A percentile compares a stretch with the other conserved stretches of the same genome.
phyloP scores from a whole-genome alignment of 768 basidiomycete species.

The Phaeolepiota aurea region DNA sequence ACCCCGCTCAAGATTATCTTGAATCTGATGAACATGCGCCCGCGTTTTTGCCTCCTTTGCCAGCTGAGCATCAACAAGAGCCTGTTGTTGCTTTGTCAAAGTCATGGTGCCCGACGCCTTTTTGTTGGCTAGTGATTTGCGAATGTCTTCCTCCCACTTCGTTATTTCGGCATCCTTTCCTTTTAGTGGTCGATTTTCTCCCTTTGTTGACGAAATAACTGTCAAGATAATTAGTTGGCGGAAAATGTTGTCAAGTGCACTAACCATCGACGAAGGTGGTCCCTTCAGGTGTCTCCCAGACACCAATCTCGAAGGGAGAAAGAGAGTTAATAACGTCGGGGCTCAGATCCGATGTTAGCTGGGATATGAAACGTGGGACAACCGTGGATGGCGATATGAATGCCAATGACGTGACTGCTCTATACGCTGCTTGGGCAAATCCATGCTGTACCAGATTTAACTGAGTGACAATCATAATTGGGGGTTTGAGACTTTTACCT shows the following conservation, averaged over 20 bases:
- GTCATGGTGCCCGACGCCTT: slow-evolving; percentile 43
- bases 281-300: slow-evolving; percentile 85
- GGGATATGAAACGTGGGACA: slow-evolving; percentile 63
- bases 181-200: slow-evolving; percentile 44
- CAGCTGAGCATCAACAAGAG: slow-evolving; percentile 76
- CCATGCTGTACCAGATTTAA: slow-evolving; percentile 22
- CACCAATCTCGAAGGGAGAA: slow-evolving; percentile 65
- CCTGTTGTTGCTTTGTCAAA: slow-evolving; percentile 80
- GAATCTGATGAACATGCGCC: slow-evolving; percentile 43
- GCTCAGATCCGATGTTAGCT: slow-evolving; percentile 60
- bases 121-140: slow-evolving; percentile 77
- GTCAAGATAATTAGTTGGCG: slow-evolving; percentile 2
- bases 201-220: slow-evolving; percentile 63
- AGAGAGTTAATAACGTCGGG: slow-evolving; percentile 48
- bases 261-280: slow-evolving; percentile 73
- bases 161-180: slow-evolving; percentile 87
- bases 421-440: slow-evolving; percentile 63
- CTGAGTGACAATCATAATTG: not conserved
- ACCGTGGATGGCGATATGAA: slow-evolving; percentile 71
- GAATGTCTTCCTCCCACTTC: slow-evolving; percentile 93
- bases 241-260: slow-evolving; percentile 7
- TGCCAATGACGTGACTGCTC: slow-evolving; percentile 64
- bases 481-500: slow-evolving; percentile 33
- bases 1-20: slow-evolving; percentile 53
- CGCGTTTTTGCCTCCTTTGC: slow-evolving; percentile 71